Evolutionary conservation across 176 grass and related monocot genomes (phyloP).

Genomic region (Phoenix dactylifera): DNA sequence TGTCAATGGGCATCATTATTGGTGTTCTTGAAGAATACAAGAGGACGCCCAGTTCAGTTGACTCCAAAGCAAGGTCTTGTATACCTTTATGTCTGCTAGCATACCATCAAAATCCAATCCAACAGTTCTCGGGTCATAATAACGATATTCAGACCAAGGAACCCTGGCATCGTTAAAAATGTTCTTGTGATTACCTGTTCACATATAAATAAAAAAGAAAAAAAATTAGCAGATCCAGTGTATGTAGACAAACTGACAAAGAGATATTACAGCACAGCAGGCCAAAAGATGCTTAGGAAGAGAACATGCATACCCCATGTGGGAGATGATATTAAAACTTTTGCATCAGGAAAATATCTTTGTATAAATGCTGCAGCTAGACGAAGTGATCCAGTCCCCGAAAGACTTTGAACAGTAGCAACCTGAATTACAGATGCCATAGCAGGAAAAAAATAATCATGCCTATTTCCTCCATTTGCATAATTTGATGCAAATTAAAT

Average conservation of each 20-base stretch:
- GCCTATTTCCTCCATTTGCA: too few relatives aligned
- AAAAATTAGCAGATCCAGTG: background rate
- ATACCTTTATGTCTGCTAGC: slow-evolving; percentile 90
- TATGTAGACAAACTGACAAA: too few relatives aligned
- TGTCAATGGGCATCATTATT: too few relatives aligned
- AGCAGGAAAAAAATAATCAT: too few relatives aligned
- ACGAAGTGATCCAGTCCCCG: slow-evolving; percentile 81
- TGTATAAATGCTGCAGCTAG: slow-evolving; percentile 95
- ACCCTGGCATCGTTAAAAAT: slow-evolving; percentile 97
- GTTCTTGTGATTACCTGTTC: slow-evolving; percentile 96
- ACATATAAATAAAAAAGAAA: slow-evolving; percentile 1
- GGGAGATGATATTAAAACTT: slow-evolving; percentile 92
- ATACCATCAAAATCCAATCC: slow-evolving; percentile 97
- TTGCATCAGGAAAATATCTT: slow-evolving; percentile 84
- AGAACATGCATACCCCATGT: slow-evolving; percentile 62
- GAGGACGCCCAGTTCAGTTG: too few relatives aligned
- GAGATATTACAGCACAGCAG: too few relatives aligned
- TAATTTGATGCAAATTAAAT: background rate
- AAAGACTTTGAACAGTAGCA: slow-evolving; percentile 87
- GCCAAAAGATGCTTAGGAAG: too few relatives aligned
- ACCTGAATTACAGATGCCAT: slow-evolving; percentile 34
- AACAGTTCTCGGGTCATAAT: slow-evolving; percentile 93
- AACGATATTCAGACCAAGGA: slow-evolving; percentile 96
- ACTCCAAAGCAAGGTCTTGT: background rate
- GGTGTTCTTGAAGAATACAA: too few relatives aligned